A percentile compares a stretch with the other conserved stretches of the same genome.
phyloP scores from a whole-genome alignment of 2,329 filamentous ascomycete species.

The Fusarium pseudograminearum region DNA sequence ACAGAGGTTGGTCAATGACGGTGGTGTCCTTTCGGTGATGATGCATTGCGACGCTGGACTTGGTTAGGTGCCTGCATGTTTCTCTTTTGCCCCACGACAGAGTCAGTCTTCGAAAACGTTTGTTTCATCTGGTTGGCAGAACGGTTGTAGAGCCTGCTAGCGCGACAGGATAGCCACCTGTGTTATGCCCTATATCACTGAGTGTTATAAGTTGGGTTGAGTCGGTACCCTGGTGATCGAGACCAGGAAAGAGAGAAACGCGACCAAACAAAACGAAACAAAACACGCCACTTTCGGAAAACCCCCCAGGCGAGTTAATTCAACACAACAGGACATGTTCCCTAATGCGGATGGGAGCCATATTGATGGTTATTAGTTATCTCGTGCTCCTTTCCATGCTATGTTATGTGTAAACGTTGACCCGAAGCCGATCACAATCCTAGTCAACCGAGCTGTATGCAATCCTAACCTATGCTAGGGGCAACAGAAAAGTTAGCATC shows the following conservation, averaged over 20 bases:
- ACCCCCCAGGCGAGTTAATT: slow-evolving; percentile 22
- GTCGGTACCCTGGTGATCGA: slow-evolving; percentile 25
- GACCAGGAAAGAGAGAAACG: slow-evolving; percentile 34
- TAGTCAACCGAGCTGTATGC: slow-evolving; percentile 17
- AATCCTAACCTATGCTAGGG: slow-evolving; percentile 17
- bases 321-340: slow-evolving; percentile 30
- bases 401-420: slow-evolving; percentile 20
- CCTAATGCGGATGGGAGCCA: slow-evolving; percentile 27
- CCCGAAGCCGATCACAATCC: slow-evolving; percentile 31
- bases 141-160: slow-evolving; percentile 33
- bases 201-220: slow-evolving; percentile 40
- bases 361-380: slow-evolving; percentile 8
- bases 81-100: slow-evolving; percentile 35
- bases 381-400: slow-evolving; percentile 11
- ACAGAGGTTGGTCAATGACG: slow-evolving; percentile 35
- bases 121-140: slow-evolving; percentile 48
- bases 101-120: slow-evolving; percentile 37
- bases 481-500: background rate
- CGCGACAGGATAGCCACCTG: slow-evolving; percentile 43
- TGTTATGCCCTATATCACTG: slow-evolving; percentile 47
- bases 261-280: slow-evolving; percentile 40
- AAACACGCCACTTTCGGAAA: slow-evolving; percentile 40
- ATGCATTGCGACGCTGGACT: slow-evolving; percentile 46
- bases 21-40: slow-evolving; percentile 32
- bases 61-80: slow-evolving; percentile 35